Evolutionary conservation across 2,329 filamentous ascomycete genomes (phyloP).

Genomic region (Aspergillus versicolor): DNA sequence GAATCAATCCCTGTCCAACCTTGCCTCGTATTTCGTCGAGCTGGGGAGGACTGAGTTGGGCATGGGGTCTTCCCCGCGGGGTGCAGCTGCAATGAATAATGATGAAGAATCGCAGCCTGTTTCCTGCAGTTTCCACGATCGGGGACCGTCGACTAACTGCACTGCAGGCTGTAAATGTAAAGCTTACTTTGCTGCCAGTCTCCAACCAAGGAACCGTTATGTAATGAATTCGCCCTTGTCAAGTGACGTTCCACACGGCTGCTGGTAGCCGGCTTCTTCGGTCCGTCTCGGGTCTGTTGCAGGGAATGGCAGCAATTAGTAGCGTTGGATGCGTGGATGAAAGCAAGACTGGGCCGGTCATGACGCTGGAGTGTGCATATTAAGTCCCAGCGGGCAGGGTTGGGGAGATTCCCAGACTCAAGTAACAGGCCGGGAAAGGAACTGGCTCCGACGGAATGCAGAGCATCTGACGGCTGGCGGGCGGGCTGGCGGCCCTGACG

Average conservation of each 20-base stretch:
- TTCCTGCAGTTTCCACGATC: too few species aligned
- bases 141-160: too few species aligned
- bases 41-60: not conserved
- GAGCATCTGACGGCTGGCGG: not conserved
- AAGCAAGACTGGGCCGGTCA: too few species aligned
- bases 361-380: too few species aligned
- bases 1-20: conserved; percentile 15
- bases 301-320: not conserved
- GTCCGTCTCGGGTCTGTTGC: conserved; percentile 13
- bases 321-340: not conserved
- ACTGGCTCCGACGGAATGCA: not conserved
- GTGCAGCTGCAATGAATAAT: not conserved
- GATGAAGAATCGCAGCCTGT: not conserved
- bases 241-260: conserved; percentile 24
- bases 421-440: too few species aligned
- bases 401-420: too few species aligned
- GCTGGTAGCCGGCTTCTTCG: conserved; percentile 24
- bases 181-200: too few species aligned
- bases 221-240: conserved; percentile 17
- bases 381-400: too few species aligned
- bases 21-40: conserved; percentile 7
- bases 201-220: conserved; percentile 11
- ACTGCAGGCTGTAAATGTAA: too few species aligned
- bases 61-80: conserved; percentile 1
- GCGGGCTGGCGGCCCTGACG: too few species aligned